Conservation (phyloP, 805 yeast genomes). For the Blastobotrys robertii region DNA sequence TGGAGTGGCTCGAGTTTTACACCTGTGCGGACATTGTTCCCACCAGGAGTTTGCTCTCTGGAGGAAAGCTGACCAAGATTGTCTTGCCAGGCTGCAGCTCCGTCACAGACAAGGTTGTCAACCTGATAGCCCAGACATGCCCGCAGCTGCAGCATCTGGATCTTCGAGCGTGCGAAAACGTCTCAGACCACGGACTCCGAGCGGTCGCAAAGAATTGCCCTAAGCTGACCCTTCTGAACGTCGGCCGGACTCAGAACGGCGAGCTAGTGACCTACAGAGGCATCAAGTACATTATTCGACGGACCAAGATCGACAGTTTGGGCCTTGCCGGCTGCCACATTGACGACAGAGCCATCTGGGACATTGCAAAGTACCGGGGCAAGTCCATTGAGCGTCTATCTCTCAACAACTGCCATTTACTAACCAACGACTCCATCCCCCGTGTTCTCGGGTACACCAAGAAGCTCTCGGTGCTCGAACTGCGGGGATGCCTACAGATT, state of each 20-base stretch:
- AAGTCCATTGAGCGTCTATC: constrained; percentile 52
- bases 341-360: constrained; percentile 74
- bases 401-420: constrained; percentile 55
- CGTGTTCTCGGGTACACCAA: constrained; percentile 43
- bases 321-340: constrained; percentile 86
- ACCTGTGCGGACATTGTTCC: constrained; percentile 72
- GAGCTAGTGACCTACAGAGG: constrained; percentile 63
- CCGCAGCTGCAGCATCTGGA: constrained; percentile 59
- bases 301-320: constrained; percentile 54
- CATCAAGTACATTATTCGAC: constrained; percentile 44
- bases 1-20: constrained; percentile 69
- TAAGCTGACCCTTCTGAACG: constrained; percentile 49
- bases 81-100: constrained; percentile 62
- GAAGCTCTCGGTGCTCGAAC: constrained; percentile 62
- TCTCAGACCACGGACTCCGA: constrained; percentile 67
- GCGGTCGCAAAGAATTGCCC: constrained; percentile 55
- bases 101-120: constrained; percentile 51
- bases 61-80: constrained; percentile 34
- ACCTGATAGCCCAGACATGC: constrained; percentile 42
- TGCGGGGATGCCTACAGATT: constrained; percentile 50
- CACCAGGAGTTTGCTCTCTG: constrained; percentile 35
- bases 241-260: constrained; percentile 70
- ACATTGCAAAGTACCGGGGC: constrained; percentile 49
- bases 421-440: constrained; percentile 54
- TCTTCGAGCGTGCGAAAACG: constrained; percentile 70